Evolutionary conservation across 306 rosid genomes (phyloP), one percentile per base, ranked within the genome.

Genomic region (Rubus idaeus): DNA sequence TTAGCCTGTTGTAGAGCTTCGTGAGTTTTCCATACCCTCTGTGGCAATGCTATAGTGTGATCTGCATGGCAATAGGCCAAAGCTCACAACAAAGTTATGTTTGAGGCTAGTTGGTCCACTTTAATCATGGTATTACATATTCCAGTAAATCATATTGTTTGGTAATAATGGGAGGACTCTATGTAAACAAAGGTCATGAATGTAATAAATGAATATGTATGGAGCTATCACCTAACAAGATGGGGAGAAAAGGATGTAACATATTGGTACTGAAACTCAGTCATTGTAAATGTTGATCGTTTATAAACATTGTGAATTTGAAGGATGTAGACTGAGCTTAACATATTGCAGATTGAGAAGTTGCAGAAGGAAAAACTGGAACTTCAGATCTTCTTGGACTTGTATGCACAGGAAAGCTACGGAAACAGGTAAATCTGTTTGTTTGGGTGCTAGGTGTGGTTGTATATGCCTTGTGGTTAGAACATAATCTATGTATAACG

Each of bases 401-500:
- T 92, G 92, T 81, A 91, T 73, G 91, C 92, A 49, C 85, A 81
- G 79, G 96, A 91, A 81, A 91, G 83, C 82, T 83, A 81, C 72
- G 96, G 89, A 18, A 91, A 83, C 84, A 92, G 97, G 97, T 95
- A 81, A 70, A 72, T 45, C 13, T 69, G 63, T 72, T 67, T 35
- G 68, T 10, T 65, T 71, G 55, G 20, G 42, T 78, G 78, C 37
- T 30, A 58, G 2, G 2, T 56, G 50, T 0, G 16, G 67, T 41
- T 18, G 51, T 44, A 67, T 35, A 41, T 51, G 37, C 51, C 37
- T 42, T 42, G 37, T 65, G 47, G 21, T 17, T 18, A 40, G 45
- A 40, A 65, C 47, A 65, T 17, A 18, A 17, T 23, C 70, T 16
- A 62, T 35, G 40, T 11, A 21, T 26, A 62, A 62, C 3, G 13